Percentiles rank a stretch among this genome's conserved stretches.
Conservation (phyloP, 1,139 yeast genomes). For the Pneumocystis murina region DNA sequence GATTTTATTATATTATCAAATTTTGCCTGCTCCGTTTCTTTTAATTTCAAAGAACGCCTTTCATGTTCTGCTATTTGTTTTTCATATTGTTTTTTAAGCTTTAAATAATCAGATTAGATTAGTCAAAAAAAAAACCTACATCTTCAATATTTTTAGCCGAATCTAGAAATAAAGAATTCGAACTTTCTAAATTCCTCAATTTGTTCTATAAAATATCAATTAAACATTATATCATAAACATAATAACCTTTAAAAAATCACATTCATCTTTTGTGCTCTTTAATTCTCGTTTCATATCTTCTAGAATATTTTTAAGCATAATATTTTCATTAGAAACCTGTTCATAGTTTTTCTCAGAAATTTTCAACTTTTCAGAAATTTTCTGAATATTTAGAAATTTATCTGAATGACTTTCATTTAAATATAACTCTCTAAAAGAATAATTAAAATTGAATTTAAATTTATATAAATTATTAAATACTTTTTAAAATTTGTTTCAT, state of each 20-base stretch:
- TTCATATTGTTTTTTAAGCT: slow-evolving; percentile 2
- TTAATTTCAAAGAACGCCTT: neutral
- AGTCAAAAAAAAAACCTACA: neutral
- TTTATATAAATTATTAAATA: neutral
- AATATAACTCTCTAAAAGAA: neutral
- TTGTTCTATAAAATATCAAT: neutral
- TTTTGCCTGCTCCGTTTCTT: neutral
- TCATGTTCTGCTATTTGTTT: neutral
- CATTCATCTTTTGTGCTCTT: neutral
- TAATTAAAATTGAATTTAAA: neutral
- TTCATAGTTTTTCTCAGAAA: neutral
- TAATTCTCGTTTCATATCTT: neutral
- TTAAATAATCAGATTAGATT: neutral
- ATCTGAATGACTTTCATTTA: neutral
- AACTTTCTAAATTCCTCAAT: neutral
- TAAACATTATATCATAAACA: neutral
- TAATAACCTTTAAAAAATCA: neutral
- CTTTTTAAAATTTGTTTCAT: neutral
- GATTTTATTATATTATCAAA: slow-evolving; percentile 1
- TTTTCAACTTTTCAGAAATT: neutral
- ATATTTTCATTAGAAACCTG: neutral
- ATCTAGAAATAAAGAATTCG: neutral
- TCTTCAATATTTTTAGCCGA: neutral
- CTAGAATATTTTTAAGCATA: neutral
- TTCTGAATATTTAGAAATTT: neutral